Evolutionary conservation across 352 stramenopile genomes (phyloP).

Genomic region (Phytophthora litchii): DNA sequence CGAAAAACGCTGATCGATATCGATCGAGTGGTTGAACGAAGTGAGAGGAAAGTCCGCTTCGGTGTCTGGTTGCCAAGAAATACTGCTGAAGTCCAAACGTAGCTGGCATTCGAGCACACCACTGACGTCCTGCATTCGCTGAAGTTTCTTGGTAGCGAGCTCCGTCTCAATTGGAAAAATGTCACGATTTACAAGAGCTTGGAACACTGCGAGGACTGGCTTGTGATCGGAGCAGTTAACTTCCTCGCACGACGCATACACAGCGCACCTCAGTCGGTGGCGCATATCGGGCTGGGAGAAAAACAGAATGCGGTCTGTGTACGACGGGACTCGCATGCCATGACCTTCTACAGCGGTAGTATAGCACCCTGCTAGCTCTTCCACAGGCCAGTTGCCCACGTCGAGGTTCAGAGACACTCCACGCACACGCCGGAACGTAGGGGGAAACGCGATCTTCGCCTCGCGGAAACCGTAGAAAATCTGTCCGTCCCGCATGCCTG

Average conservation of each 20-base stretch:
- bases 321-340: conserved; percentile 81
- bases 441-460: conserved; percentile 74
- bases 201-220: conserved; percentile 76
- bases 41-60: conserved; percentile 18
- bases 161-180: conserved; percentile 55
- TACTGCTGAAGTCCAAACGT: conserved; percentile 50
- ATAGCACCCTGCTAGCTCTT: conserved; percentile 49
- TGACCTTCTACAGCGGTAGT: conserved; percentile 62
- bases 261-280: conserved; percentile 60
- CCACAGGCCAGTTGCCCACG: conserved; percentile 23
- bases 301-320: conserved; percentile 90
- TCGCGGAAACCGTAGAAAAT: conserved; percentile 85
- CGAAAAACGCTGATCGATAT: conserved; percentile 38
- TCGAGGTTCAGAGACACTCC: conserved; percentile 40
- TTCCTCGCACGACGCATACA: conserved; percentile 79
- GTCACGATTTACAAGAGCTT: conserved; percentile 67
- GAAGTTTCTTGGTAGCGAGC: conserved; percentile 47
- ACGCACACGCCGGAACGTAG: conserved; percentile 74
- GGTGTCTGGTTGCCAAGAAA: conserved; percentile 55
- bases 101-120: conserved; percentile 68
- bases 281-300: conserved; percentile 77
- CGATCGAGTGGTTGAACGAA: conserved; percentile 19
- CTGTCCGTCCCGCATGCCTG: conserved; percentile 53
- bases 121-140: conserved; percentile 66
- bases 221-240: conserved; percentile 87